phyloP scores from a whole-genome alignment of 352 stramenopile species.

The Phytopythium sindhum region DNA sequence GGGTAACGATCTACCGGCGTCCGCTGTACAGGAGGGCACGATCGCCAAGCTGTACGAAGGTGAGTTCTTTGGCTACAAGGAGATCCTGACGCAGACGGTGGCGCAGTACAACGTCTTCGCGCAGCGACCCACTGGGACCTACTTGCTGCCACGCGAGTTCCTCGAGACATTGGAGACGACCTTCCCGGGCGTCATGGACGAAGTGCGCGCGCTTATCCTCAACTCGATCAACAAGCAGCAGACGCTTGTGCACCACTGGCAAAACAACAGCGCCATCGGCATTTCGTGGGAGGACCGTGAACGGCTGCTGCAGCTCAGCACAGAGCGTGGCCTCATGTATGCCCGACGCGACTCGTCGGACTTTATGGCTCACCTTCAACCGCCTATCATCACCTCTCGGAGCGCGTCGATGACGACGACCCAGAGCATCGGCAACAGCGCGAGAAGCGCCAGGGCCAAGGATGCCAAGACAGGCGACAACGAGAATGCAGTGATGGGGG shows the following conservation, averaged over 20 bases:
- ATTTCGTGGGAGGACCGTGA: slow-evolving; percentile 45
- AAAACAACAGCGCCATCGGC: slow-evolving; percentile 68
- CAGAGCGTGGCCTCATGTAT: slow-evolving; percentile 6
- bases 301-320: slow-evolving; percentile 30
- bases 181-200: slow-evolving; percentile 60
- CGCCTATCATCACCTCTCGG: not conserved
- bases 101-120: slow-evolving; percentile 74
- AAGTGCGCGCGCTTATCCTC: slow-evolving; percentile 66
- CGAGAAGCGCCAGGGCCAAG: not conserved
- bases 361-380: not conserved
- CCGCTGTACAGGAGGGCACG: slow-evolving; percentile 16
- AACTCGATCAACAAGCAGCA: slow-evolving; percentile 78
- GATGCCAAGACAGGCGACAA: not conserved
- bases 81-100: slow-evolving; percentile 50
- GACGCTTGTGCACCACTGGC: slow-evolving; percentile 61
- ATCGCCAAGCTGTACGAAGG: slow-evolving; percentile 71
- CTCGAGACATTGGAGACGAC: slow-evolving; percentile 46
- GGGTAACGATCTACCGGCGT: not conserved
- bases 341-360: not conserved
- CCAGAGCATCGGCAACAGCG: not conserved
- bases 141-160: slow-evolving; percentile 58
- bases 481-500: not conserved
- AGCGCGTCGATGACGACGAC: not conserved
- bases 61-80: slow-evolving; percentile 80
- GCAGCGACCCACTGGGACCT: slow-evolving; percentile 51